Evolutionary conservation across 1,139 yeast genomes (phyloP), one percentile per base, ranked within the genome.

Genomic region (Lodderomyces orthopsilosis): DNA sequence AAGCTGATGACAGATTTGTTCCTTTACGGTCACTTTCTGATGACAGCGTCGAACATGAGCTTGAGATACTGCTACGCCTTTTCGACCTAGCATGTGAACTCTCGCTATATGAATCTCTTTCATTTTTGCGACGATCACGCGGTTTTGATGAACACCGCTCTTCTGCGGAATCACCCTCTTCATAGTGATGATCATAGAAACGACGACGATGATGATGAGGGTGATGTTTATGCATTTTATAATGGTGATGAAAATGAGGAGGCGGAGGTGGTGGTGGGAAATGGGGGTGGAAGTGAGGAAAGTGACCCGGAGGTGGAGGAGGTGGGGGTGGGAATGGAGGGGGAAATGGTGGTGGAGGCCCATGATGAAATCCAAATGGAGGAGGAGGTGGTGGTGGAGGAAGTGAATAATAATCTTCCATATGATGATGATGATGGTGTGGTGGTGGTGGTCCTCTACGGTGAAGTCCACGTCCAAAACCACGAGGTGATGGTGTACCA

Each of bases 391-490:
- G 46, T 21, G 43, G 46, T 19, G 36, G 38, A 15, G 35, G 41
- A 22, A 12, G 36, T 33, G 39, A 35, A 35, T 17, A 39, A 39
- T 30, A 40, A 45, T 19, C 28, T 8, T 22, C 26, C 38, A 26
- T 8, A 14, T 12, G 49, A 40, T 37, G 42, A 41, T 33, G 41
- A 27, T 40, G 42, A 17, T 24, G 18, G 26, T 37, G 35, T 18
- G 37, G 42, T 32, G 37, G 39, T 17, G 39, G 50, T 27, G 38
- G 49, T 22, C 45, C 51, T 22, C 44, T 45, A 27, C 35, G 48
- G 14, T 41, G 50, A 28, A 48, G 51, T 21, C 35, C 35, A 9
- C 27, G 38, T 17, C 34, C 34, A 30, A 15, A 30, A 15, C 15
- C 34, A 6, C n/a, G 19, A 30, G 41, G 38, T 17, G 30, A 34